These are phyloP conservation scores for Sporobolomyces phaffii DNA, from an alignment of 768 basidiomycete species.

Conservation along the genomic window DNA sequence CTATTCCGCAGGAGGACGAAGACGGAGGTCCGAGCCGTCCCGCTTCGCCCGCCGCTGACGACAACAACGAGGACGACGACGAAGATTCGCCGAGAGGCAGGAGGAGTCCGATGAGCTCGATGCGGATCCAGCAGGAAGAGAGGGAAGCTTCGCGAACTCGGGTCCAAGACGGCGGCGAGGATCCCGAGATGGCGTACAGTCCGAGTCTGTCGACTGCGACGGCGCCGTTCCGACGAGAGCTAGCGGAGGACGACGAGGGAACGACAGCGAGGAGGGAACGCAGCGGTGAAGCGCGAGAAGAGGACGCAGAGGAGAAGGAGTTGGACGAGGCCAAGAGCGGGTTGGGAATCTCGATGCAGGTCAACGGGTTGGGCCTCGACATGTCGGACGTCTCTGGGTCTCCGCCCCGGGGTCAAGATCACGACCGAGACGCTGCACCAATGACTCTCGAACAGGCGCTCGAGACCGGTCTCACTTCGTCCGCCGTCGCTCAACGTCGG, in stretches of 20 bases:
- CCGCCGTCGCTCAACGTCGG: neutral
- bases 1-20: constrained; percentile 6
- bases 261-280: neutral
- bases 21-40: constrained; percentile 9
- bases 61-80: neutral
- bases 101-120: constrained; percentile 16
- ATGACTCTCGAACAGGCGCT: constrained; percentile 2
- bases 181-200: constrained; percentile 30
- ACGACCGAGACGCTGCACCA: neutral
- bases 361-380: constrained; percentile 16
- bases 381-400: neutral
- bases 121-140: constrained; percentile 1
- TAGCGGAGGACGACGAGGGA: constrained; percentile 45
- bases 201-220: constrained; percentile 41
- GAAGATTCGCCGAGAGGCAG: neutral
- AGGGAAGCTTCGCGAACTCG: neutral
- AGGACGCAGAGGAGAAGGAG: constrained; percentile 40
- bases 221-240: constrained; percentile 48
- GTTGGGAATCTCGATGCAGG: constrained; percentile 1
- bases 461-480: neutral
- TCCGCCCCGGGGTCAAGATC: neutral
- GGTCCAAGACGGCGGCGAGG: neutral
- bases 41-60: neutral
- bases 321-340: constrained; percentile 1
- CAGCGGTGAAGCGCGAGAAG: constrained; percentile 43